Evolutionary conservation across 768 basidiomycete species (phyloP).

Genomic region (Chalciporus sphaerocephalus): DNA sequence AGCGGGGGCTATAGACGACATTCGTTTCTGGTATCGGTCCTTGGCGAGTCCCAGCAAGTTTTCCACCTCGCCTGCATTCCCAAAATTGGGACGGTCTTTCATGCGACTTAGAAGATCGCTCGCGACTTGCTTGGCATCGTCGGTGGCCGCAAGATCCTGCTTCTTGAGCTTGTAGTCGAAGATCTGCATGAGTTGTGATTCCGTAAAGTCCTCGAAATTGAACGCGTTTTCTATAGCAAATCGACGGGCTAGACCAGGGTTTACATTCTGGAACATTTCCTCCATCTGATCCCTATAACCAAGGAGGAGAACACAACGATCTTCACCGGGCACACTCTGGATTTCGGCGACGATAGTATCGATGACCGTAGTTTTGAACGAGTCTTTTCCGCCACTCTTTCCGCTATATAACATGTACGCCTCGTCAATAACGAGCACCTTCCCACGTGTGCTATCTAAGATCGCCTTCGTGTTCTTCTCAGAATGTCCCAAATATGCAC

Average conservation of each 20-base stretch:
- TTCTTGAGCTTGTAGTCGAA: conserved; percentile 52
- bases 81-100: conserved; percentile 54
- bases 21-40: conserved; percentile 40
- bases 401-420: conserved; percentile 58
- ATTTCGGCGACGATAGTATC: conserved; percentile 75
- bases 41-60: conserved; percentile 54
- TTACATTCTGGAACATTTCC: conserved; percentile 81
- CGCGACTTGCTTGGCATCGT: conserved; percentile 53
- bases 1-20: conserved; percentile 21
- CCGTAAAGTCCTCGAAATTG: conserved; percentile 61
- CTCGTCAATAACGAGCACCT: conserved; percentile 71
- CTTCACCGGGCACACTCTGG: conserved; percentile 64
- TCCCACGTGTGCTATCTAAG: conserved; percentile 53
- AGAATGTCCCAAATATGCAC: conserved; percentile 52
- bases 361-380: conserved; percentile 63
- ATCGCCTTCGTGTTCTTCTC: conserved; percentile 65
- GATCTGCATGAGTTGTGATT: conserved; percentile 47
- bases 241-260: conserved; percentile 60
- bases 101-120: conserved; percentile 39
- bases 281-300: conserved; percentile 64
- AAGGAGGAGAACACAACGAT: conserved; percentile 60
- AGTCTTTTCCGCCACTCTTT: conserved; percentile 36
- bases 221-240: conserved; percentile 69
- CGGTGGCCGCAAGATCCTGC: conserved; percentile 55
- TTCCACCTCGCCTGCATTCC: conserved; percentile 63